phyloP scores from a whole-genome alignment of 2,329 filamentous ascomycete genomes.

The Fusarium veterinarium region DNA sequence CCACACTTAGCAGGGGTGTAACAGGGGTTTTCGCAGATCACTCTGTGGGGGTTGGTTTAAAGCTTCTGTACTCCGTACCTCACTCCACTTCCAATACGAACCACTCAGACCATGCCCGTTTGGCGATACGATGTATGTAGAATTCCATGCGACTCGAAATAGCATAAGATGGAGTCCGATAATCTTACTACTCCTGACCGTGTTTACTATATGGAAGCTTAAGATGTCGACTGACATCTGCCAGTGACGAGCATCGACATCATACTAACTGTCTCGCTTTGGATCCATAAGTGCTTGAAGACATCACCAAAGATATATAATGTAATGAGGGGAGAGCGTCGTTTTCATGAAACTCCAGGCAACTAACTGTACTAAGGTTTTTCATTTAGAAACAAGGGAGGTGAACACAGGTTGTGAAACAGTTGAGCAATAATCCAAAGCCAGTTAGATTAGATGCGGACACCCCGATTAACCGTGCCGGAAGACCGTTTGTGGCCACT shows the following conservation, averaged over 20 bases:
- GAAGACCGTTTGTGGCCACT: background rate
- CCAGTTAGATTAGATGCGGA: background rate
- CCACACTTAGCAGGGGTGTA: background rate
- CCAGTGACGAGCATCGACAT: background rate
- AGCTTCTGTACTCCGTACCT: background rate
- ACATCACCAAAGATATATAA: background rate
- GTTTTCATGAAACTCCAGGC: background rate
- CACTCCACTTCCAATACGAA: background rate
- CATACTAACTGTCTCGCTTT: background rate
- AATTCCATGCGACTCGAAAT: background rate
- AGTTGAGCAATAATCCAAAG: background rate
- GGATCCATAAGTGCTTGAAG: background rate
- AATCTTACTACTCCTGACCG: background rate
- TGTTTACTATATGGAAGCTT: background rate
- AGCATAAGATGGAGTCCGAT: background rate
- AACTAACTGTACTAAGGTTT: background rate
- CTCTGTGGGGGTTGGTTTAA: background rate
- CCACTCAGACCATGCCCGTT: background rate
- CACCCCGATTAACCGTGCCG: background rate
- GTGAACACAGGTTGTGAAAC: background rate
- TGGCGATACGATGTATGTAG: background rate
- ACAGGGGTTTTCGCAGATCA: slow-evolving; percentile 3
- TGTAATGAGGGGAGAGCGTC: background rate
- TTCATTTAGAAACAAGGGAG: background rate
- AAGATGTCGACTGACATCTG: background rate